Evolutionary conservation across 805 yeast genomes (phyloP), one percentile per base, ranked within the genome.

Genomic region (Pichia occidentalis): DNA sequence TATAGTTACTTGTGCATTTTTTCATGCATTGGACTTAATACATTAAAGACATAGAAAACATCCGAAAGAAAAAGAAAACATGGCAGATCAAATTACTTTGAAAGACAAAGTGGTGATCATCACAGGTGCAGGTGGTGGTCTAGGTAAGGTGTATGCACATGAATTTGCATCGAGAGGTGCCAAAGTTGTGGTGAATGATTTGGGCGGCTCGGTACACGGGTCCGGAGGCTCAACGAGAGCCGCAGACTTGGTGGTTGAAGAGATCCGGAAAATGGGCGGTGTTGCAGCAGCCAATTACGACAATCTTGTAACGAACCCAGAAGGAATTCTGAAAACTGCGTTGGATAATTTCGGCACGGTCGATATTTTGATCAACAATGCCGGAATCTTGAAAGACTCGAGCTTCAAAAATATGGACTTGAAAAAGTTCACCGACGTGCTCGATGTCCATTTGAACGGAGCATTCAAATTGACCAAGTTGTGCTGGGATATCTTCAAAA

Each of bases 51-150:
- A n/a, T n/a, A n/a, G n/a, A n/a, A n/a, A n/a, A n/a, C n/a, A n/a
- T n/a, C n/a, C n/a, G n/a, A n/a, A n/a, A 4, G 12, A 8, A 13
- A 11, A 9, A 1, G 19, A 22, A 46, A 45, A 10, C 8, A 48
- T 42, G 47, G 29, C 44, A 6, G 43, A 44, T 19, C 29, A 56
- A 32, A 56, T 80, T 19, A 55, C 68, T 25, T 85, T 80, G 54
- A 81, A 85, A 53, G 86, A 79, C 51, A 80, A 83, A 59, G 97
- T 90, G 30, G 97, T 90, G 24, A 77, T 90, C 41, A 78, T 90
- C 57, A 90, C 97, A 34, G 98, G 98, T 24, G 92, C 97, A 33
- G 98, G 98, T 47, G 97, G 97, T 50, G 98, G 97, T 14, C 72
- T 90, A 31, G 98, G 98, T 18, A 83, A 73, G 52, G 77, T 77